These are phyloP conservation scores for Lenwebbia sp. DNA, from an alignment of 345 rosid species.

Conservation along the genomic window DNA sequence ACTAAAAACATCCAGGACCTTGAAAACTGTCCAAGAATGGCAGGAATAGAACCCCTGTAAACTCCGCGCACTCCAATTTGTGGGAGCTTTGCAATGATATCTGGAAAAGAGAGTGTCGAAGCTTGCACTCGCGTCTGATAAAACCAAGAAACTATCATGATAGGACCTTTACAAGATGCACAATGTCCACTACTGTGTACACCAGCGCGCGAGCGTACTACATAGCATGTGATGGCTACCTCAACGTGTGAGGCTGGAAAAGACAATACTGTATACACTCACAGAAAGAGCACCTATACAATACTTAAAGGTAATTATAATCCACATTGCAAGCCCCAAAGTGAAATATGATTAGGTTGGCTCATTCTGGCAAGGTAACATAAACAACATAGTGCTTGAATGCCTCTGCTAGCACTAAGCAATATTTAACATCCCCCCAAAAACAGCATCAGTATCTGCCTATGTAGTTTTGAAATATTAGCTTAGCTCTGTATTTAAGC, in stretches of 20 bases:
- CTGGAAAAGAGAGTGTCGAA: constrained; percentile 74
- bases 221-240: neutral
- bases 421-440: neutral
- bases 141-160: neutral
- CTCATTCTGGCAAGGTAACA: neutral
- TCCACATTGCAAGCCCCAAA: neutral
- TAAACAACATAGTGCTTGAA: neutral
- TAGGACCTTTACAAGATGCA: neutral
- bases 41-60: constrained; percentile 94
- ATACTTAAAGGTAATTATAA: neutral
- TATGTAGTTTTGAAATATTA: neutral
- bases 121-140: constrained; percentile 94
- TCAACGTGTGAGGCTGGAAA: neutral
- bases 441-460: neutral
- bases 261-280: neutral
- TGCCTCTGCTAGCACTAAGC: neutral
- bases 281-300: neutral
- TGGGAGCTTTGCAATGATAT: constrained; percentile 82
- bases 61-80: constrained; percentile 78
- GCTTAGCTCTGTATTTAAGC: neutral
- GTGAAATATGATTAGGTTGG: neutral
- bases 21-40: constrained; percentile 93
- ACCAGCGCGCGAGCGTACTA: neutral
- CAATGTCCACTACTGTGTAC: neutral
- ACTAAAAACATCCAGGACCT: constrained; percentile 35